Evolutionary conservation across 352 stramenopile genomes (phyloP).

Genomic region (Thalassiosira tumida): DNA sequence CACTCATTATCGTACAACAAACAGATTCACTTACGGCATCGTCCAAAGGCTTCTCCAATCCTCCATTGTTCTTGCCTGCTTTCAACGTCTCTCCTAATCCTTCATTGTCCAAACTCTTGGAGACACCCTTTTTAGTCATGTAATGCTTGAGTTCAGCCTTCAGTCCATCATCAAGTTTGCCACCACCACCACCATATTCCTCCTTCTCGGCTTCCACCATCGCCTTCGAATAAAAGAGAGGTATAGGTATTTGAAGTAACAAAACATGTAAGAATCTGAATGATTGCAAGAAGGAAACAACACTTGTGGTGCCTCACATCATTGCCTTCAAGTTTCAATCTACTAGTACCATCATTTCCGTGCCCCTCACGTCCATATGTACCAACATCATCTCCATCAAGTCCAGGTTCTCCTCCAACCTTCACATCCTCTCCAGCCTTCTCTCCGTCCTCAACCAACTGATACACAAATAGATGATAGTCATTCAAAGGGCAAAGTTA

Average conservation of each 20-base stretch:
- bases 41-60: background rate
- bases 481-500: slow-evolving; percentile 4
- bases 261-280: slow-evolving; percentile 6
- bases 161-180: slow-evolving; percentile 2
- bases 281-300: background rate
- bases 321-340: background rate
- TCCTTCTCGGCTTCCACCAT: background rate
- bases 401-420: background rate
- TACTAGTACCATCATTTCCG: background rate
- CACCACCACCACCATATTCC: background rate
- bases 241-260: background rate
- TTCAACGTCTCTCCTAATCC: background rate
- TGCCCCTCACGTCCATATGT: background rate
- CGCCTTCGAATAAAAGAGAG: background rate
- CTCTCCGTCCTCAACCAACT: background rate
- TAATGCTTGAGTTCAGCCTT: background rate
- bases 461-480: background rate
- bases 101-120: background rate
- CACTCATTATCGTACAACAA: too few relatives aligned
- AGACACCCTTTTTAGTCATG: background rate
- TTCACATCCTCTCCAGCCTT: background rate
- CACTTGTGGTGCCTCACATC: background rate
- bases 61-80: background rate
- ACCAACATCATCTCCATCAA: background rate
- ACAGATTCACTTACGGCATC: background rate